phyloP scores from a whole-genome alignment of 2,329 filamentous ascomycete species.

The Apiospora aurea region DNA sequence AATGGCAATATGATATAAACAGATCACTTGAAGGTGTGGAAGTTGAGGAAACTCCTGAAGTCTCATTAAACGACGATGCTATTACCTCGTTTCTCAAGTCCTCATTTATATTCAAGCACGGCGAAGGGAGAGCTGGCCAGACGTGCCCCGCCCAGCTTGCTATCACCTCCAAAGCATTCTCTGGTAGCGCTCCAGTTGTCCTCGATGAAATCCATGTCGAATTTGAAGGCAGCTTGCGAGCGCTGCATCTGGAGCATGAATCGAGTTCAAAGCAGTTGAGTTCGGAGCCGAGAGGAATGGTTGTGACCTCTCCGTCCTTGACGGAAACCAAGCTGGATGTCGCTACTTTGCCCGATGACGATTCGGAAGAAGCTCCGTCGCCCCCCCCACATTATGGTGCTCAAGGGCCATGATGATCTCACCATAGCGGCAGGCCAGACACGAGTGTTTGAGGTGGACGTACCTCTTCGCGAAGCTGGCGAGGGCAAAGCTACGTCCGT shows the following conservation, averaged over 20 bases:
- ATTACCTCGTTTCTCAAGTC: constrained; percentile 61
- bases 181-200: constrained; percentile 57
- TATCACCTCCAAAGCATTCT: constrained; percentile 63
- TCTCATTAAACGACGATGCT: constrained; percentile 59
- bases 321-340: constrained; percentile 36
- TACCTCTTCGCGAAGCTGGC: constrained; percentile 83
- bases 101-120: constrained; percentile 64
- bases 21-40: constrained; percentile 61
- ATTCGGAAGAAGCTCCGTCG: neutral
- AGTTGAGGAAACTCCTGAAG: constrained; percentile 52
- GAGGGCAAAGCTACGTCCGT: constrained; percentile 72
- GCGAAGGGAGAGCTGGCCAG: constrained; percentile 68
- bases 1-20: constrained; percentile 68
- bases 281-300: constrained; percentile 27
- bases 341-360: constrained; percentile 34
- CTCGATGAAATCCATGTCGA: constrained; percentile 60
- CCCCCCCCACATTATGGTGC: constrained; percentile 40
- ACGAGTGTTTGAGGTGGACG: constrained; percentile 73
- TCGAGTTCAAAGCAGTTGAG: constrained; percentile 27
- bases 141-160: constrained; percentile 63
- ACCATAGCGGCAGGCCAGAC: constrained; percentile 71
- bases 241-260: constrained; percentile 59
- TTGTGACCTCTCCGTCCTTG: constrained; percentile 33
- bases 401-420: constrained; percentile 68
- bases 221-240: constrained; percentile 65